Base-by-base conservation (phyloP, 768 basidiomycete species). In the Rhodocollybia butyracea region DNA sequence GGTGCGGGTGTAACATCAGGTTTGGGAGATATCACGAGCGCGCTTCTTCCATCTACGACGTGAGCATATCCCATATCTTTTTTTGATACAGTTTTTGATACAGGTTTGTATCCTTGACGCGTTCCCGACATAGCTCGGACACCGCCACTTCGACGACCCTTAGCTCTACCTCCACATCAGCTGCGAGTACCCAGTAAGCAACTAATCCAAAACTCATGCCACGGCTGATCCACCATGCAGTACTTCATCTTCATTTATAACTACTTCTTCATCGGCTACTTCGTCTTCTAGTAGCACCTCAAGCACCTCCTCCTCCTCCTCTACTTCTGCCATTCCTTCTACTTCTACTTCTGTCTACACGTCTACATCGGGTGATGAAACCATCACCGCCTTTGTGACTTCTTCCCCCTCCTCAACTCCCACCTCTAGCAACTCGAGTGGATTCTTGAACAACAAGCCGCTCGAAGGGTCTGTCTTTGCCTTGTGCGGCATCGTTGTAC, bases 381-480 rank as follows among this genome's bases (percentile, higher is more conserved):
- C 76, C 27, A 63, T 68, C 30, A 67, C 68, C 12, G 55, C 66
- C 5, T 51, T 64, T 46, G 41, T 72, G 3, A 63, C 66, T 32
- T 67, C 66, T 1, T 36, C 68, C 29, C 57, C 73, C 8, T 55
- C 68, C 2, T 30, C 70, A 2, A 57, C 73, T 17, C 26, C 63
- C 5, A 61, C 46, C 1, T 13, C 58, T 21, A 17, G 68, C 2
- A 46, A 64, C 15, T 38, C 65, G 11, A 42, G 17, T 8, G 62
- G 75, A 11, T 90, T 91, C 70, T 64, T 89, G 34, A 68, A 82
- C 56, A 85, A 89, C 68, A 86, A 83, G 67, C 72, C 79, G n/a
- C 72, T 84, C n/a, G 78, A 81, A 39, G 81, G 81, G 6, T 68
- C 79, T 8, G 76, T 88, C 15, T 86, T 89, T 56, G 68, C 76